Base-by-base conservation (phyloP, 129 eudicot species). In the Oenanthe sinensis region DNA sequence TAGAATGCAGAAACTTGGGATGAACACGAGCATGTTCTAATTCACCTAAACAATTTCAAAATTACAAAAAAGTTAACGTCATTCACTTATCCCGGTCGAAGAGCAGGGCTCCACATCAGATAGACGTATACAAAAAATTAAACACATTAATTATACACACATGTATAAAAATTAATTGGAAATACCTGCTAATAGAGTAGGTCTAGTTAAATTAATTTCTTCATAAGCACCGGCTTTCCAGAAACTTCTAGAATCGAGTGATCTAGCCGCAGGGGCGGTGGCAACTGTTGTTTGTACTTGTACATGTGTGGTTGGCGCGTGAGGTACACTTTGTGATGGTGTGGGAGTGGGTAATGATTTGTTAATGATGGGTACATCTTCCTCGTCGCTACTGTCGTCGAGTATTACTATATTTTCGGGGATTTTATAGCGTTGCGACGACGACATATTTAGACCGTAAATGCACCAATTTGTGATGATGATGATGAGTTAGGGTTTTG, bases 11-110 rank as follows among this genome's bases (percentile, higher is more conserved):
- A 89, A 93, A 93, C 84, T 89, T 93, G 4, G 98, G 98, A 73
- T 93, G 97, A 47, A 93, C 97, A 40, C 98, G 91, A 19, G 98
- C 98, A 82, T 93, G 98, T 83, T 93, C 96, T 82, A 93, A 86
- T 81, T 93, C 91, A 78, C 91, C 98, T 93, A 82, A 67, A 33
- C 87, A 65, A 80, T 50, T 15, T 14, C 63, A 47, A 69, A 83
- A 49, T 54, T 63, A 22, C 75, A 24, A 55, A 7, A 55, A 52
- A 20, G 5, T 39, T 39, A 39, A 39, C 42, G 42, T 5, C 42
- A 39, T 39, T 39, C 42, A 39, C 42, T 5, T 39, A 39, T 39
- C 42, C 42, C 42, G 5, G 5, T 39, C 42, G 42, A 39, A 3
- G 42, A 33, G 36, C 36, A 33, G 36, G 36, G 36, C 36, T 33